A percentile compares a stretch with the other conserved stretches of the same genome.
Evolutionary conservation across 805 yeast genomes (phyloP).

Genomic region (Suhomyces emberorum): DNA sequence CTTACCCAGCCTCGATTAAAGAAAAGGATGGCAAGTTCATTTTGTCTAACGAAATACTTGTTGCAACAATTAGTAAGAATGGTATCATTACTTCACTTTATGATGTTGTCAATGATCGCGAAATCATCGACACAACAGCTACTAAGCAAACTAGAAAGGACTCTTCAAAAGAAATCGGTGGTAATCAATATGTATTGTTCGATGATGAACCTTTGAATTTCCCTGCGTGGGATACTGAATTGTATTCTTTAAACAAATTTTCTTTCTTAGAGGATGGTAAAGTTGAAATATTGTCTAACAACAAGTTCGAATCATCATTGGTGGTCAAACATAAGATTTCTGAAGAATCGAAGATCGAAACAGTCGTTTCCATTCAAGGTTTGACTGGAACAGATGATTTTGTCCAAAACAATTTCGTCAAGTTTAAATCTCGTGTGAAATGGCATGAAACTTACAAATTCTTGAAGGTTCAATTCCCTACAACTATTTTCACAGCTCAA

Average conservation of each 20-base stretch:
- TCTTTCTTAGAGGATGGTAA: conserved; percentile 42
- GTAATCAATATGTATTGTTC: conserved; percentile 76
- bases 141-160: conserved; percentile 44
- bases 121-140: conserved; percentile 58
- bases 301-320: conserved; percentile 62
- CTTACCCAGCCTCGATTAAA: conserved; percentile 47
- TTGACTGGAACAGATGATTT: conserved; percentile 45
- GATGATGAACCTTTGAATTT: conserved; percentile 88
- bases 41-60: conserved; percentile 59
- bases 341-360: conserved; percentile 53
- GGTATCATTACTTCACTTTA: conserved; percentile 61
- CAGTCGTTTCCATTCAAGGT: conserved; percentile 69
- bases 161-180: conserved; percentile 42
- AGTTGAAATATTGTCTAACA: conserved; percentile 41
- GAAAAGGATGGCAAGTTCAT: conserved; percentile 43
- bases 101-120: conserved; percentile 56
- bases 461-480: conserved; percentile 93
- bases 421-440: conserved; percentile 49
- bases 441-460: conserved; percentile 91
- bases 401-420: conserved; percentile 30
- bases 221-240: conserved; percentile 98
- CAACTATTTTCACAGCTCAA: conserved; percentile 66
- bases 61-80: conserved; percentile 48
- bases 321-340: conserved; percentile 61
- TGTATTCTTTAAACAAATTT: conserved; percentile 76